Percentiles rank a stretch among this genome's conserved stretches.
These are phyloP conservation scores for Chlorociboria aeruginascens DNA, from an alignment of 495 filamentous ascomycete species.

Conservation along the genomic window DNA sequence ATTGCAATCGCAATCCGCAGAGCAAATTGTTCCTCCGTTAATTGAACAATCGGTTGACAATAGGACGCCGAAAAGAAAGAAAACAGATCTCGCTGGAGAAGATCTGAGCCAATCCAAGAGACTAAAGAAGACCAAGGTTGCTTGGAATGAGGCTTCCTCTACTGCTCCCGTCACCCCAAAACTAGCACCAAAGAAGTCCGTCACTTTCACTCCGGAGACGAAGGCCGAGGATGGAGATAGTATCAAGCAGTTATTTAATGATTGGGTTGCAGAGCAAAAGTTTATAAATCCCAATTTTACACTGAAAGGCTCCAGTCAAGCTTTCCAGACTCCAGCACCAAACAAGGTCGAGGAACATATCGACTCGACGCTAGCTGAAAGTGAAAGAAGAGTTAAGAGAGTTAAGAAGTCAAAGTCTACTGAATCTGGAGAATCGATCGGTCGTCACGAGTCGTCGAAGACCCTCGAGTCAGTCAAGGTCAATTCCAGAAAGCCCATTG, in stretches of 20 bases:
- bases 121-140: slow-evolving; percentile 4
- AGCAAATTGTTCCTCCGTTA: slow-evolving; percentile 7
- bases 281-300: slow-evolving; percentile 16
- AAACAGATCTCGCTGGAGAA: neutral
- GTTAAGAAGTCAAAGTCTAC: slow-evolving; percentile 10
- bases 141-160: neutral
- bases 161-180: slow-evolving; percentile 12
- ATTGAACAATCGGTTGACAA: neutral
- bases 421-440: no score
- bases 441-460: neutral
- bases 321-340: slow-evolving; percentile 11
- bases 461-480: neutral
- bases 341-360: slow-evolving; percentile 11
- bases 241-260: slow-evolving; percentile 31
- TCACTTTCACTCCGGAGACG: slow-evolving; percentile 62
- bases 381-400: slow-evolving; percentile 12
- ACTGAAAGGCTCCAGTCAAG: slow-evolving; percentile 4
- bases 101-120: slow-evolving; percentile 18
- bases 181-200: slow-evolving; percentile 47
- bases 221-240: slow-evolving; percentile 48
- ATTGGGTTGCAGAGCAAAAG: slow-evolving; percentile 30
- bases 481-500: no score
- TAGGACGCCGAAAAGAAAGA: slow-evolving; percentile 14
- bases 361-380: slow-evolving; percentile 13
- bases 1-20: slow-evolving; percentile 44